Evolutionary conservation across 345 rosid genomes (phyloP).

Genomic region (Euphorbia peplus): DNA sequence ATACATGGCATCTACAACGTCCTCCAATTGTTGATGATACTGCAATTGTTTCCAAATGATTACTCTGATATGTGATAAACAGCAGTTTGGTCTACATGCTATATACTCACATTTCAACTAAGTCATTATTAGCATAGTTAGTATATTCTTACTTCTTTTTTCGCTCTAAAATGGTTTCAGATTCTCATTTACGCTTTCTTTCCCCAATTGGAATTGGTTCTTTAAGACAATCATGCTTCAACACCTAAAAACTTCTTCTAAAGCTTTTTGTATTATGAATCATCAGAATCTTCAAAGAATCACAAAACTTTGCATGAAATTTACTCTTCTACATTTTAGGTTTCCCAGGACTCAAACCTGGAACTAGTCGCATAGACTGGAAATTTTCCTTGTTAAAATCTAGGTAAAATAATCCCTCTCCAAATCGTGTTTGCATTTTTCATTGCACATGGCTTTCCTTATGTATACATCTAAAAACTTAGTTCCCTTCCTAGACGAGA

Average conservation of each 20-base stretch:
- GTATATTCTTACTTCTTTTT: not conserved
- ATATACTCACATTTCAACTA: not conserved
- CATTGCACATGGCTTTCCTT: too few species aligned
- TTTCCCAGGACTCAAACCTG: too few species aligned
- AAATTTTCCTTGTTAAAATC: too few species aligned
- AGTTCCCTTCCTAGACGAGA: too few species aligned
- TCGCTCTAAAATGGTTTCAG: conserved; percentile 3
- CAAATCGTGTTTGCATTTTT: too few species aligned
- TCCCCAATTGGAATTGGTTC: not conserved
- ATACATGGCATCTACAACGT: not conserved
- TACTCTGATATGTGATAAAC: not conserved
- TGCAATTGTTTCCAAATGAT: not conserved
- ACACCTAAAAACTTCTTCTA: not conserved
- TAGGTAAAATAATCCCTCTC: too few species aligned
- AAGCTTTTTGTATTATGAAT: not conserved
- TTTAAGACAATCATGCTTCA: not conserved
- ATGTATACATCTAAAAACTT: too few species aligned
- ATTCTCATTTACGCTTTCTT: not conserved
- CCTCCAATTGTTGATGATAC: not conserved
- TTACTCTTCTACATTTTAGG: not conserved
- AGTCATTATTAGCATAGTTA: not conserved
- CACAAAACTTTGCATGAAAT: not conserved
- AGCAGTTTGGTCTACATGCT: not conserved
- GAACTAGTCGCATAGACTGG: too few species aligned
- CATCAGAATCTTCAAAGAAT: not conserved